These are phyloP conservation scores for Ziziphus jujuba DNA, from an alignment of 306 rosid genomes.

Conservation along the genomic window DNA sequence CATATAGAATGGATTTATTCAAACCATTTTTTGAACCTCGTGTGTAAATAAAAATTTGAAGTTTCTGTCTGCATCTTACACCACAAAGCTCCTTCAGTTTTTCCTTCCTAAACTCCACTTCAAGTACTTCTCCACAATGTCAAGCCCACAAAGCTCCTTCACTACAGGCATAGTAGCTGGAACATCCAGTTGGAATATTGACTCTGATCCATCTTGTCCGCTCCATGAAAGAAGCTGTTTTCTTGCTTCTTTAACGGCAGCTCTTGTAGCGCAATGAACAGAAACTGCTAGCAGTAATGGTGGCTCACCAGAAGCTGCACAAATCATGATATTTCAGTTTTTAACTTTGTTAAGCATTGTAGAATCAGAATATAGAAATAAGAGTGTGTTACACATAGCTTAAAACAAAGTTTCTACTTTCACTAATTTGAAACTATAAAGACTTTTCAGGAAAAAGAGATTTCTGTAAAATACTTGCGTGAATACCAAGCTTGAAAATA, in stretches of 20 bases:
- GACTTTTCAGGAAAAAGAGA: too few species aligned
- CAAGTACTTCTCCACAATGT: conserved; percentile 72
- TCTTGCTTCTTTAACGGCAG: conserved; percentile 80
- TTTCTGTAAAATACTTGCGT: too few species aligned
- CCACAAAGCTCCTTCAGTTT: neutral
- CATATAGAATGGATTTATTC: too few species aligned
- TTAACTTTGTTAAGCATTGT: neutral
- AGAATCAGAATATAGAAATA: neutral
- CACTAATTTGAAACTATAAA: too few species aligned
- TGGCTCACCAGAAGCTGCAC: conserved; percentile 95
- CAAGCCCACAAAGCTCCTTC: conserved; percentile 70
- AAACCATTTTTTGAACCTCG: too few species aligned
- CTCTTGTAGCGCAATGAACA: conserved; percentile 82
- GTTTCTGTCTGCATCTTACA: too few species aligned
- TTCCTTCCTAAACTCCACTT: conserved; percentile 50
- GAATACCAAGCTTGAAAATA: too few species aligned
- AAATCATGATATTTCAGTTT: conserved; percentile 14
- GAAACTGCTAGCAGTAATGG: conserved; percentile 83
- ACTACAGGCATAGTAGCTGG: conserved; percentile 94
- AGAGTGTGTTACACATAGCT: neutral
- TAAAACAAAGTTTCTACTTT: too few species aligned
- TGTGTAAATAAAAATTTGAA: too few species aligned
- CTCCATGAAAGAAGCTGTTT: conserved; percentile 73
- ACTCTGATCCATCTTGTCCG: conserved; percentile 27
- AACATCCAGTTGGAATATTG: conserved; percentile 59